These are phyloP conservation scores for Paracoccidioides lutzii DNA, from an alignment of 2,329 filamentous ascomycete species.

Conservation along the genomic window DNA sequence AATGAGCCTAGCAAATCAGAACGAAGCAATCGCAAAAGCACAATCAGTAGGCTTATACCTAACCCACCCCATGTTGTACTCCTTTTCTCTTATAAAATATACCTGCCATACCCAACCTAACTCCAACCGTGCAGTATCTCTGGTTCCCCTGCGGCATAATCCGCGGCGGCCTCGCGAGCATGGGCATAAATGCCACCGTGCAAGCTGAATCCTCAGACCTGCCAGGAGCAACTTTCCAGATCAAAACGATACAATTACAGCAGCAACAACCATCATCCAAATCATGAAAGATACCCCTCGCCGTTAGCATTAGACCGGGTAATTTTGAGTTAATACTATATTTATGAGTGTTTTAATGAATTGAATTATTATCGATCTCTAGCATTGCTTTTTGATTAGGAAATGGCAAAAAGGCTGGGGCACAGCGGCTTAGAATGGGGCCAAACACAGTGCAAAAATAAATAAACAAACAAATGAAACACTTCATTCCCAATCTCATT, in stretches of 20 bases:
- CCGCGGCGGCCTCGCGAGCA: constrained; percentile 75
- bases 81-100: neutral
- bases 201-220: constrained; percentile 81
- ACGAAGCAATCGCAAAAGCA: constrained; percentile 59
- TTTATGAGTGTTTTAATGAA: neutral
- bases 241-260: constrained; percentile 66
- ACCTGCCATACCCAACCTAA: neutral
- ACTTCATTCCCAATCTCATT: no score
- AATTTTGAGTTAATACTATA: neutral
- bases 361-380: neutral
- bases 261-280: neutral
- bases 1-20: constrained; percentile 72
- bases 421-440: no score
- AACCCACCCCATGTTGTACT: neutral
- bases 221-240: constrained; percentile 85
- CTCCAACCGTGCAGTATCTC: constrained; percentile 52
- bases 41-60: constrained; percentile 52
- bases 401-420: no score
- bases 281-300: neutral
- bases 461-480: no score
- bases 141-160: constrained; percentile 94
- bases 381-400: neutral
- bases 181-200: constrained; percentile 84
- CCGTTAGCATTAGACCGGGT: neutral
- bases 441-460: no score